Evolutionary conservation across 1,284 basidiomycete species (phyloP), one percentile per base, ranked within the genome.

Genomic region (Bondarzewia mesenterica): DNA sequence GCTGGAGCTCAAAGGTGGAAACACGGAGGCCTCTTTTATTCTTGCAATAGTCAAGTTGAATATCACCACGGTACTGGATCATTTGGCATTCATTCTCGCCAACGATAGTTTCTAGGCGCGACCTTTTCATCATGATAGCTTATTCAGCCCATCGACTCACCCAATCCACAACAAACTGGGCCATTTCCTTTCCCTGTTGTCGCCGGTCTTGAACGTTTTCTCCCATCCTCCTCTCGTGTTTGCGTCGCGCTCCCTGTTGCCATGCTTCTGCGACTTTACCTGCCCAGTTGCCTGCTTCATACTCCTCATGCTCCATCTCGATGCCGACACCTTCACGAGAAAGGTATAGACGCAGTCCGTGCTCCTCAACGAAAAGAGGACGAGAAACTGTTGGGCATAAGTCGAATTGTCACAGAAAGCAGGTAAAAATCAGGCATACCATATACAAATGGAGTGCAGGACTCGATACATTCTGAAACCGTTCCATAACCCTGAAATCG

Each of bases 291-390:
- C 85, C 85, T 18, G 65, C 69, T 62, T 89, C 85, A 57, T 87
- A 89, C 15, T 70, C 65, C 20, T 71, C 66, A 14, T 81, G 72
- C 15, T 74, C 68, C 37, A 89, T 72, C 61, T 86, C 82, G 12
- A 85, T 68, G 12, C 82, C 82, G 6, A 79, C 75, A 8, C 82
- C 82, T 48, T 78, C 74, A 38, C 66, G 65, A 36, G 75, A 68
- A 29, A 89, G 75, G 21, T 84, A 66, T 10, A 82, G 65, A 3
- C 78, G 75, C 32, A 90, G 67, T 3, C 86, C 86, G 56, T 85
- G 80, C 58, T 89, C 86, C 60, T 89, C 86, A 42, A 89, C 77
- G 55, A 90, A 89, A 26, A 89, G 67, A 1, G 85, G 85, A 3
- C 86, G 72, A 2, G 85, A 80, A 8, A 89, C 84, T 84, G 56